Percentiles rank a stretch among this genome's conserved stretches.
These are phyloP conservation scores for Gentiana macrophylla DNA, from an alignment of 257 asterid genomes.

Conservation along the genomic window DNA sequence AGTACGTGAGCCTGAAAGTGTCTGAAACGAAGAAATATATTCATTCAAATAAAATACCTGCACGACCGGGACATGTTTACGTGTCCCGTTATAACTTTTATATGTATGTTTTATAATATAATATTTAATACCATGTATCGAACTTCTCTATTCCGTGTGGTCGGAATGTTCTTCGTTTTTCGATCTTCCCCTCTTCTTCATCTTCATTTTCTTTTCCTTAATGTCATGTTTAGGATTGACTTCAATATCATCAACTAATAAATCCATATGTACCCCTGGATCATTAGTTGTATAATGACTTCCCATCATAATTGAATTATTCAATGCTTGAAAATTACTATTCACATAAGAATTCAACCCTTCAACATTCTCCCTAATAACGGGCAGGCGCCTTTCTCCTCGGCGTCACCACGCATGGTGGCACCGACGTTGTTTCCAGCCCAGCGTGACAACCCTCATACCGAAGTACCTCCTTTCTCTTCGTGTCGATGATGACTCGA, in stretches of 20 bases:
- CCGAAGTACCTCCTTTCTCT: constrained; percentile 39
- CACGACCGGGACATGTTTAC: no score
- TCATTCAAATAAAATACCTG: no score
- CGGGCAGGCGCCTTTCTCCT: constrained; percentile 24
- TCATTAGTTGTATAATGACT: constrained; percentile 66
- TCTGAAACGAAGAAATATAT: no score
- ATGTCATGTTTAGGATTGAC: constrained; percentile 13
- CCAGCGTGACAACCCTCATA: constrained; percentile 60
- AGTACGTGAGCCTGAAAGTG: no score
- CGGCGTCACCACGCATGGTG: constrained; percentile 67
- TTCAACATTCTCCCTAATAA: constrained; percentile 30
- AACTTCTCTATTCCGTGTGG: constrained; percentile 10
- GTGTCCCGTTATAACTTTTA: no score
- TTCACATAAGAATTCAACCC: constrained; percentile 52
- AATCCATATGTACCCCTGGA: constrained; percentile 86
- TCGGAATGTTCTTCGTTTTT: constrained; percentile 21
- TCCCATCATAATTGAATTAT: constrained; percentile 87
- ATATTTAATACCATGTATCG: no score
- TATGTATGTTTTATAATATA: no score
- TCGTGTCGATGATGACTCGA: constrained; percentile 8
- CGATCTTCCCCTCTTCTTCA: constrained; percentile 19
- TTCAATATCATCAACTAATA: constrained; percentile 38
- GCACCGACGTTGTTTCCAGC: constrained; percentile 90
- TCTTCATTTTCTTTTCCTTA: constrained; percentile 25
- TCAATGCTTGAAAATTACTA: constrained; percentile 86